Conservation (phyloP, 164 flowering plant genomes). For the Vitis riparia region DNA sequence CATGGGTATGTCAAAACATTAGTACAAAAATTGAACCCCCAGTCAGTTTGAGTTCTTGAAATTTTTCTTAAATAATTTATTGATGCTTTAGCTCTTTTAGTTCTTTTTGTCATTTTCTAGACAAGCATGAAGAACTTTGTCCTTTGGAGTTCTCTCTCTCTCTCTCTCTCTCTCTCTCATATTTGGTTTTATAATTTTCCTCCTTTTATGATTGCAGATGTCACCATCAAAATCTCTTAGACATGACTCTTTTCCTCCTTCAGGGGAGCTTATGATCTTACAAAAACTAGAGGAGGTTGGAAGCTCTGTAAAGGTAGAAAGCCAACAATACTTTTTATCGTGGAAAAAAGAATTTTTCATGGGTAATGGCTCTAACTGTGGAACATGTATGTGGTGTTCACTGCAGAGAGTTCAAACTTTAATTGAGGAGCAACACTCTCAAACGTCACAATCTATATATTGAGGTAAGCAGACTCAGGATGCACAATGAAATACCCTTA, state of each 20-base stretch:
- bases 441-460: slow-evolving; percentile 32
- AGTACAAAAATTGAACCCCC: background rate
- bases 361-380: background rate
- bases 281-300: slow-evolving; percentile 79
- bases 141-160: background rate
- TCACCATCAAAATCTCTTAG: slow-evolving; percentile 50
- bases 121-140: background rate
- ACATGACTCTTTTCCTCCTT: slow-evolving; percentile 31
- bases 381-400: slow-evolving; percentile 1
- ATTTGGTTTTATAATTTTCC: background rate
- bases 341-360: background rate
- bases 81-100: background rate
- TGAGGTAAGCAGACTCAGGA: slow-evolving; percentile 29
- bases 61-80: background rate
- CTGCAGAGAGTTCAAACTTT: slow-evolving; percentile 69
- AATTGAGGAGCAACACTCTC: slow-evolving; percentile 55
- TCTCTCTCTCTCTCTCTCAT: background rate
- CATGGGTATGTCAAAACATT: slow-evolving; percentile 34
- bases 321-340: background rate
- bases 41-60: too few species aligned
- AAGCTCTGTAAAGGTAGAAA: slow-evolving; percentile 67
- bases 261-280: slow-evolving; percentile 48
- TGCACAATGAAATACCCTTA: background rate
- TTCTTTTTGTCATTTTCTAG: background rate
- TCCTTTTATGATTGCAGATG: slow-evolving; percentile 34